Percentiles rank a stretch among this genome's conserved stretches.
phyloP scores from a whole-genome alignment of 2,329 filamentous ascomycete species.

The Aureobasidium lini region DNA sequence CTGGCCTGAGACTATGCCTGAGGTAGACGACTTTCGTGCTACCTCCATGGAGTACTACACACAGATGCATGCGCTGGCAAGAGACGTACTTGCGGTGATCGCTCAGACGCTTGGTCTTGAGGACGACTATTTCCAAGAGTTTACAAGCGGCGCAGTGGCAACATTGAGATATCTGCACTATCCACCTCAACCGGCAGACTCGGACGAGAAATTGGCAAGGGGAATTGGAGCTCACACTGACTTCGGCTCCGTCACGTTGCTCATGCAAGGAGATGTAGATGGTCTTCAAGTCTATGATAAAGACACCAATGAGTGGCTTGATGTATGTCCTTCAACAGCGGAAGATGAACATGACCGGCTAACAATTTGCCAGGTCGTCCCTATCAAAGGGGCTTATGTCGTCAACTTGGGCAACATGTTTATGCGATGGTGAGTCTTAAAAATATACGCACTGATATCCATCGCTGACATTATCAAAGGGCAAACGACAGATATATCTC shows the following conservation, averaged over 20 bases:
- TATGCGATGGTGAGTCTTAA: not conserved
- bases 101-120: not conserved
- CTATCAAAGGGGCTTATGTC: slow-evolving; percentile 21
- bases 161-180: slow-evolving; percentile 35
- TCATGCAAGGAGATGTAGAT: slow-evolving; percentile 35
- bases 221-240: slow-evolving; percentile 40
- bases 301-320: slow-evolving; percentile 24
- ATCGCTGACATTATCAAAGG: not conserved
- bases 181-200: slow-evolving; percentile 32
- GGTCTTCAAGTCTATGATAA: slow-evolving; percentile 32
- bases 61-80: not conserved
- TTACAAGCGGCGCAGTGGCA: slow-evolving; percentile 31
- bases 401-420: slow-evolving; percentile 18
- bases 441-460: too few relatives aligned
- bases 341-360: not conserved
- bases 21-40: not conserved
- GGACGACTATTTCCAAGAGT: slow-evolving; percentile 26
- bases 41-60: not conserved
- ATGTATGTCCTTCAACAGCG: slow-evolving; percentile 18
- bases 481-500: slow-evolving; percentile 48
- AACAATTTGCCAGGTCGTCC: not conserved
- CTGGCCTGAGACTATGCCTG: slow-evolving; percentile 22
- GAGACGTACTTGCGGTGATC: not conserved
- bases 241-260: slow-evolving; percentile 35
- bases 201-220: slow-evolving; percentile 28